Conservation (phyloP, 257 asterid genomes). For the Solanum ahanhuiri region DNA sequence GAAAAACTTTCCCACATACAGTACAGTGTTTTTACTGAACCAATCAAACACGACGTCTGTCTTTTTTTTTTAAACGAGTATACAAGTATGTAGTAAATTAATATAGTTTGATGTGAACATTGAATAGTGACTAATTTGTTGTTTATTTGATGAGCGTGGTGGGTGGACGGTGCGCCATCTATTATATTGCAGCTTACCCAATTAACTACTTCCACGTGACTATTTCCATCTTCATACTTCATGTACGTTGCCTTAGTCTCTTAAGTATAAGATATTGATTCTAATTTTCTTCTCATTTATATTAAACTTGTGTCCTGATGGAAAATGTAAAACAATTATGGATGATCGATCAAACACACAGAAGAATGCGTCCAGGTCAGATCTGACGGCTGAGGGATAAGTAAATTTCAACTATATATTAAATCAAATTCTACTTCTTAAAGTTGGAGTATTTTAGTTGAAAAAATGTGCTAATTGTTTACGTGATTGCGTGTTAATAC, state of each 20-base stretch:
- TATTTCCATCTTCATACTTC: not conserved
- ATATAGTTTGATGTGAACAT: not conserved
- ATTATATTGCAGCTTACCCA: not conserved
- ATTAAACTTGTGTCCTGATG: not conserved
- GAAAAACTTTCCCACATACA: not conserved
- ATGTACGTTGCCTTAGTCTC: not conserved
- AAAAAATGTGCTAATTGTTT: not conserved
- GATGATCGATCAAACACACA: not conserved
- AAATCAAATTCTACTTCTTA: not conserved
- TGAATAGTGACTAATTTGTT: not conserved
- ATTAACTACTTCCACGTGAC: not conserved
- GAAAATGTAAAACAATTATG: not conserved
- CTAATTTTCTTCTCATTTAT: not conserved
- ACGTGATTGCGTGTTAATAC: not conserved
- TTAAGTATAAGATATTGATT: not conserved
- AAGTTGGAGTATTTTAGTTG: not conserved
- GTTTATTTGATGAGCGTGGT: not conserved
- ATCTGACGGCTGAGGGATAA: not conserved
- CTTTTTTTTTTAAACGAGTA: too few species aligned
- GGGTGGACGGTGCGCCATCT: not conserved
- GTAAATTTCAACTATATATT: not conserved
- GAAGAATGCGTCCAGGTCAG: not conserved
- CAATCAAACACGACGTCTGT: not conserved
- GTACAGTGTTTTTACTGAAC: not conserved
- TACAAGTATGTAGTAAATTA: not conserved